These are phyloP conservation scores for Calocybe indica DNA, from an alignment of 768 basidiomycete species.

Conservation along the genomic window DNA sequence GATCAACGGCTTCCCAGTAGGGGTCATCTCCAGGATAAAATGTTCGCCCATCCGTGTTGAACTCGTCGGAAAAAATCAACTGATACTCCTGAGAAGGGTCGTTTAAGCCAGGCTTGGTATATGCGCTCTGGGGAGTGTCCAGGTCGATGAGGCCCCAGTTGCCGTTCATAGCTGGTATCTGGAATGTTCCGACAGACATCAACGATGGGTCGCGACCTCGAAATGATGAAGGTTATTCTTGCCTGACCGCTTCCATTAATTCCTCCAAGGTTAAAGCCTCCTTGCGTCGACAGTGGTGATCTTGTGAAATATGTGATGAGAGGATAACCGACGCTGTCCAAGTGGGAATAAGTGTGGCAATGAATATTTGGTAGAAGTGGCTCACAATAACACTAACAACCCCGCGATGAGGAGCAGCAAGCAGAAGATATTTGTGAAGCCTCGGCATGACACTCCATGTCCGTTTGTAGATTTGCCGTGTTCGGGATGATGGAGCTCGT, in stretches of 20 bases:
- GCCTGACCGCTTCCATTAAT: constrained; percentile 62
- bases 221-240: constrained; percentile 11
- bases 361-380: constrained; percentile 13
- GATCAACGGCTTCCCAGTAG: constrained; percentile 76
- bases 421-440: constrained; percentile 59
- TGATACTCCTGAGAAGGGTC: constrained; percentile 44
- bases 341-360: neutral
- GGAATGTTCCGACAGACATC: neutral
- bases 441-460: constrained; percentile 39
- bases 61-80: constrained; percentile 77
- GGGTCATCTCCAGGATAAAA: constrained; percentile 85
- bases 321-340: constrained; percentile 31
- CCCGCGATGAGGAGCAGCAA: constrained; percentile 41
- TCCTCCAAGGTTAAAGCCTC: constrained; percentile 39
- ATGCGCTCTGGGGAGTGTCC: constrained; percentile 49
- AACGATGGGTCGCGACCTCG: neutral
- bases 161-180: constrained; percentile 58
- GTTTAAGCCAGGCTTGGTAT: constrained; percentile 49
- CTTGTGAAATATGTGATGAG: constrained; percentile 25
- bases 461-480: constrained; percentile 14
- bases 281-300: constrained; percentile 14
- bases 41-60: constrained; percentile 62
- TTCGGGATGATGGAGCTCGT: constrained; percentile 53
- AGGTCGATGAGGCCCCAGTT: constrained; percentile 49
- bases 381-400: constrained; percentile 59